These are phyloP conservation scores for Parachaetomium inaequale DNA, from an alignment of 495 filamentous ascomycete species.

Conservation along the genomic window DNA sequence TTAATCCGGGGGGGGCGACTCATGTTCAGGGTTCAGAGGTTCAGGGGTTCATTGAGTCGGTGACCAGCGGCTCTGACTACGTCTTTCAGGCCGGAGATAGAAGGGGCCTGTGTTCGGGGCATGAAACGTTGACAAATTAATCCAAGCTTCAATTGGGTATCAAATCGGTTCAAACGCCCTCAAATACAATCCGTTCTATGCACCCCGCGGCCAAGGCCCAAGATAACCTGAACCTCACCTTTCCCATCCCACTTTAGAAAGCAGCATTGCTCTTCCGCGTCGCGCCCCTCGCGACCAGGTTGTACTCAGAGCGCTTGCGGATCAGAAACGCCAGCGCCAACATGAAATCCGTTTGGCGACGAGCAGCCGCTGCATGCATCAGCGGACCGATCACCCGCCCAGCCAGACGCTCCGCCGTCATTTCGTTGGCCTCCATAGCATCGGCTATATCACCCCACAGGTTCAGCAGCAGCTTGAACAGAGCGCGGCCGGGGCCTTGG, in stretches of 20 bases:
- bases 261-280: conserved; percentile 35
- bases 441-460: conserved; percentile 43
- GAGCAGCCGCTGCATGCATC: conserved; percentile 34
- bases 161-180: background rate
- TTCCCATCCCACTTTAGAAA: conserved; percentile 19
- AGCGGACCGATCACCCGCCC: conserved; percentile 39
- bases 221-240: no score
- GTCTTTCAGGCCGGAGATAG: no score
- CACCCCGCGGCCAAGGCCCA: background rate
- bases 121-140: background rate
- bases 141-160: background rate
- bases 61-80: no score
- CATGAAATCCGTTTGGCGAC: conserved; percentile 39
- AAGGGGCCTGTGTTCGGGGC: no score
- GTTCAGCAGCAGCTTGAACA: conserved; percentile 45
- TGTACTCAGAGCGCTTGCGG: conserved; percentile 44
- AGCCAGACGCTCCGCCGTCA: conserved; percentile 45
- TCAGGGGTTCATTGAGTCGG: no score
- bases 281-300: conserved; percentile 28
- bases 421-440: conserved; percentile 37
- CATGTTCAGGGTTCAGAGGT: no score
- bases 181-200: background rate
- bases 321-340: conserved; percentile 45
- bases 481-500: conserved; percentile 33
- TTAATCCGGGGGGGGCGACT: no score